A percentile compares a stretch with the other conserved stretches of the same genome.
Evolutionary conservation across 352 stramenopile species (phyloP).

Genomic region (Peronosclerospora sorghi): DNA sequence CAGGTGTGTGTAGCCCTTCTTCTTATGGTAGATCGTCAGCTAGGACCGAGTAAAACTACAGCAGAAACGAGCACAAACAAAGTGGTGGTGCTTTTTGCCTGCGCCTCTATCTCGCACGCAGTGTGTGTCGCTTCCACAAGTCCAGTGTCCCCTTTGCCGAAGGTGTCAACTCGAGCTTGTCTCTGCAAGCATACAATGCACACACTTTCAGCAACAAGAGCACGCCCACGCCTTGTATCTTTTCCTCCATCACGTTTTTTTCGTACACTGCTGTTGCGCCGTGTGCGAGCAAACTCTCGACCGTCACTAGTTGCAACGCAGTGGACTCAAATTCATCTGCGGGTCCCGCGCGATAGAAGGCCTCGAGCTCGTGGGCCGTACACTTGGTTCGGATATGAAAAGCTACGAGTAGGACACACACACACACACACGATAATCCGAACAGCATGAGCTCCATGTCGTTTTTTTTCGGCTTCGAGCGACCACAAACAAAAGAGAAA

Average conservation of each 20-base stretch:
- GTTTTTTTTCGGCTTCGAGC: no score
- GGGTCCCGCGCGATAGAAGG: constrained; percentile 33
- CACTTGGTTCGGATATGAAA: constrained; percentile 43
- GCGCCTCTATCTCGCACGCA: constrained; percentile 5
- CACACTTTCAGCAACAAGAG: neutral
- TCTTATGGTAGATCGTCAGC: no score
- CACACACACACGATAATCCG: no score
- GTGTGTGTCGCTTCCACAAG: constrained; percentile 33
- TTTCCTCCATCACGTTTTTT: neutral
- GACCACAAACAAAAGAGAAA: no score
- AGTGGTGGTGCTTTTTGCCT: constrained; percentile 5
- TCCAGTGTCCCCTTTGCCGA: constrained; percentile 32
- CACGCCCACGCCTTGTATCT: neutral
- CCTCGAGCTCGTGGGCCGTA: constrained; percentile 23
- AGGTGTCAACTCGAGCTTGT: constrained; percentile 30
- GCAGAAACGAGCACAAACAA: constrained; percentile 1
- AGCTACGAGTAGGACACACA: constrained; percentile 15
- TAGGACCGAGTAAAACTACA: neutral
- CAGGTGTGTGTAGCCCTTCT: constrained; percentile 92
- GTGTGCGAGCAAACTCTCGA: constrained; percentile 17
- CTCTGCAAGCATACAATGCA: constrained; percentile 8
- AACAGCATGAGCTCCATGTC: no score
- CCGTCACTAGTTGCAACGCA: constrained; percentile 34
- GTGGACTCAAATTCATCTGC: constrained; percentile 51
- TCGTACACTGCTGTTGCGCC: constrained; percentile 21